phyloP scores from a whole-genome alignment of 2,329 filamentous ascomycete genomes.

The Scleromitrula shiraiana region DNA sequence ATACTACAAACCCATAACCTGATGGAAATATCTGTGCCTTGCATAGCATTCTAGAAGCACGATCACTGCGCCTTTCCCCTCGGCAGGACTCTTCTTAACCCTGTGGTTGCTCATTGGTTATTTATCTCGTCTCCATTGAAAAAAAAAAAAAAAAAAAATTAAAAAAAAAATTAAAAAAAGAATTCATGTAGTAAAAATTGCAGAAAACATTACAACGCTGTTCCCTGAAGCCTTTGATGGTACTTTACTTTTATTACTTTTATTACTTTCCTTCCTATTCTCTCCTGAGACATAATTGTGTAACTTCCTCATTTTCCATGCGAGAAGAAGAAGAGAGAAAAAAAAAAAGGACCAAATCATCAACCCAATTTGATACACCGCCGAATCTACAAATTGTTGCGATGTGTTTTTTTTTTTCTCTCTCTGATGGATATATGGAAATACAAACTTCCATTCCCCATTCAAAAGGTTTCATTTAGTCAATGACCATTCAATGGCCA shows the following conservation, averaged over 20 bases:
- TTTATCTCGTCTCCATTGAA: not conserved
- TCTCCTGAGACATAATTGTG: not conserved
- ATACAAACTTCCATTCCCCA: not conserved
- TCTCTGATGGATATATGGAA: not conserved
- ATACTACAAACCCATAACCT: too few species aligned
- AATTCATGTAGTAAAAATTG: too few species aligned
- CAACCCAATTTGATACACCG: slow-evolving; percentile 3
- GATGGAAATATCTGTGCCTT: too few species aligned
- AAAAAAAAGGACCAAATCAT: too few species aligned
- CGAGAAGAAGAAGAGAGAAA: too few species aligned
- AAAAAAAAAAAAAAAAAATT: not conserved
- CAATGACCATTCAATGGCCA: not conserved
- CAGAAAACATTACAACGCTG: slow-evolving; percentile 3
- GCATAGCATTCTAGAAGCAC: too few species aligned
- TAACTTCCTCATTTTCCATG: not conserved
- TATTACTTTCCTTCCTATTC: not conserved
- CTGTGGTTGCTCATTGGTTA: too few species aligned
- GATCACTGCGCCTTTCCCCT: too few species aligned
- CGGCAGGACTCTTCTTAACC: not conserved
- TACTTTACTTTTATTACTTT: not conserved
- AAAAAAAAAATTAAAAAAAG: not conserved
- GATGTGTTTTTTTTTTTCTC: not conserved
- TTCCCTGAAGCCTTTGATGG: not conserved
- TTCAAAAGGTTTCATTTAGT: not conserved
- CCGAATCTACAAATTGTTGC: not conserved